Percentiles rank a stretch among this genome's conserved stretches.
Conservation (phyloP, 306 rosid genomes). For the Dalbergia cochinchinensis region DNA sequence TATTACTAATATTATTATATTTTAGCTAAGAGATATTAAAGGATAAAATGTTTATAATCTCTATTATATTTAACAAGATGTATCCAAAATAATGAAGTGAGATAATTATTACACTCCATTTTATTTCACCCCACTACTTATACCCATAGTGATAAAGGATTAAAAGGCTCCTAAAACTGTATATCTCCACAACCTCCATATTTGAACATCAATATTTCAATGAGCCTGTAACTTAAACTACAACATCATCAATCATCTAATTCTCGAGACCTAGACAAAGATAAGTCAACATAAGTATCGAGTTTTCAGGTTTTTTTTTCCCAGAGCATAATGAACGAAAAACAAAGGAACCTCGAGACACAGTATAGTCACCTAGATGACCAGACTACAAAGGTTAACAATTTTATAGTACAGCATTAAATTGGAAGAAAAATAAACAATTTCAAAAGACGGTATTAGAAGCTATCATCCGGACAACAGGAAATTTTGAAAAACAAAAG, state of each 20-base stretch:
- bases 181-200: neutral
- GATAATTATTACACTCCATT: too few relatives aligned
- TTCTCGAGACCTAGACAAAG: neutral
- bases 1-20: too few relatives aligned
- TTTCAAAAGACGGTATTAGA: conserved; percentile 35
- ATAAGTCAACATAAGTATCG: neutral
- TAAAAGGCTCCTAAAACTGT: neutral
- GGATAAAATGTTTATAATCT: too few relatives aligned
- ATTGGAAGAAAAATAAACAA: conserved; percentile 34
- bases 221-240: neutral
- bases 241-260: conserved; percentile 23
- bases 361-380: conserved; percentile 33
- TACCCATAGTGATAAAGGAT: too few relatives aligned
- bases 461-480: conserved; percentile 29
- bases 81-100: too few relatives aligned
- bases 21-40: too few relatives aligned
- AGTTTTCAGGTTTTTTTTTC: neutral
- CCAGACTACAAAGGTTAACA: conserved; percentile 33
- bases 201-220: neutral
- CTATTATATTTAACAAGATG: too few relatives aligned
- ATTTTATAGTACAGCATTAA: conserved; percentile 39
- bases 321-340: neutral
- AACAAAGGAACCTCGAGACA: conserved; percentile 8
- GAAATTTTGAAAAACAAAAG: conserved; percentile 37
- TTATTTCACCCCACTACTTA: too few relatives aligned